A percentile compares a stretch with the other conserved stretches of the same genome.
phyloP scores from a whole-genome alignment of 1,139 yeast genomes.

The Protomyces inouyei region DNA sequence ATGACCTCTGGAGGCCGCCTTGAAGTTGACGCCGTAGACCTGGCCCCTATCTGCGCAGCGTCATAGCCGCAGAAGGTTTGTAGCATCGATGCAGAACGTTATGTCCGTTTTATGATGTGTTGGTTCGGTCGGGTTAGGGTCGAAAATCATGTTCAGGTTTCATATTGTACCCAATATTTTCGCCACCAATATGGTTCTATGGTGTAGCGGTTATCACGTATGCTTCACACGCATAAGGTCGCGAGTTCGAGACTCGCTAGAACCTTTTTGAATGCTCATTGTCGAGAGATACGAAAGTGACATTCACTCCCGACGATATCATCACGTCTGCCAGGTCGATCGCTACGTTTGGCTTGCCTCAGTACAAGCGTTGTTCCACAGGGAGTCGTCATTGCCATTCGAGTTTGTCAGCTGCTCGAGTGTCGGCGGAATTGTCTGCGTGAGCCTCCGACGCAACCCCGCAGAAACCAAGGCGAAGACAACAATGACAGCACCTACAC shows the following conservation, averaged over 20 bases:
- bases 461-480: neutral
- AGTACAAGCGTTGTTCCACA: no score
- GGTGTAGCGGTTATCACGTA: constrained; percentile 3
- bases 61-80: no score
- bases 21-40: no score
- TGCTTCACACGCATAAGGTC: constrained; percentile 3
- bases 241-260: constrained; percentile 2
- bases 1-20: no score
- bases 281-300: no score
- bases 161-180: neutral
- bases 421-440: neutral
- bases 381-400: no score
- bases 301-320: neutral
- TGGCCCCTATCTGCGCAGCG: no score
- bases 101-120: no score
- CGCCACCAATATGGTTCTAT: neutral
- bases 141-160: no score
- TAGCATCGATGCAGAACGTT: no score
- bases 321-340: neutral
- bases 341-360: neutral
- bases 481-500: neutral
- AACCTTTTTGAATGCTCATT: neutral
- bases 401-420: no score
- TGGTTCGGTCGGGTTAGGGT: no score
- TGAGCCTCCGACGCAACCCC: neutral